Evolutionary conservation across 148 eudicot genomes (phyloP), one percentile per base, ranked within the genome.

Genomic region (Cornus florida): DNA sequence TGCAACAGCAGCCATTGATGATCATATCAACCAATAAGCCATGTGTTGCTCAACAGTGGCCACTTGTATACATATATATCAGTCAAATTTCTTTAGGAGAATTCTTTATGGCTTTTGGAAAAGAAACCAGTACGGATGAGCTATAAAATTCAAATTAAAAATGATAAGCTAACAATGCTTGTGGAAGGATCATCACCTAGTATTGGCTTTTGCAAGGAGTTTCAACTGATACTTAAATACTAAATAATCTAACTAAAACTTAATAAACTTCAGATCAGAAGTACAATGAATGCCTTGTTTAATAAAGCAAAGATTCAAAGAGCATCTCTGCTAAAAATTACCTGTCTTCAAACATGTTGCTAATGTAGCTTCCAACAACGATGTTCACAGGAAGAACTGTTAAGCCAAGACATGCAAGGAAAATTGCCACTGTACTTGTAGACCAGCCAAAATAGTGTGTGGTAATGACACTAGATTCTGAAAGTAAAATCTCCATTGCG

Each of bases 261-360:
- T 62, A 6, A 19, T 23, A 38, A 38, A 73, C 23, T 53, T 23
- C 70, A 75, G 20, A 66, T 39, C 14, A 74, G 28, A 43, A 41
- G 22, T 4, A 22, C 16, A 75, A 32, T 10, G 5, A 11, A 19
- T n/a, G 9, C 31, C 9, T 6, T 64, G 39, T 4, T 35, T 28
- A 3, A 64, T 24, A 3, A 75, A 24, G 14, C 31, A 28, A 1
- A 43, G 28, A 57, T 41, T 19, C 62, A 71, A 71, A 64, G 62
- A 64, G 17, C 0, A 56, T 28, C 50, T 16, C 43, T 19, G 7
- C 24, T 20, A 66, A 14, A 14, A 22, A 19, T 50, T 32, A 46
- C 98, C 98, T 90, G 87, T 93, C 96, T 77, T 93, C 90, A 75
- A 93, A 93, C 93, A 93, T 88, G 86, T 93, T 93, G 81, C 92